These are phyloP conservation scores for Pythium angustatum DNA, from an alignment of 352 stramenopile species.

Conservation along the genomic window DNA sequence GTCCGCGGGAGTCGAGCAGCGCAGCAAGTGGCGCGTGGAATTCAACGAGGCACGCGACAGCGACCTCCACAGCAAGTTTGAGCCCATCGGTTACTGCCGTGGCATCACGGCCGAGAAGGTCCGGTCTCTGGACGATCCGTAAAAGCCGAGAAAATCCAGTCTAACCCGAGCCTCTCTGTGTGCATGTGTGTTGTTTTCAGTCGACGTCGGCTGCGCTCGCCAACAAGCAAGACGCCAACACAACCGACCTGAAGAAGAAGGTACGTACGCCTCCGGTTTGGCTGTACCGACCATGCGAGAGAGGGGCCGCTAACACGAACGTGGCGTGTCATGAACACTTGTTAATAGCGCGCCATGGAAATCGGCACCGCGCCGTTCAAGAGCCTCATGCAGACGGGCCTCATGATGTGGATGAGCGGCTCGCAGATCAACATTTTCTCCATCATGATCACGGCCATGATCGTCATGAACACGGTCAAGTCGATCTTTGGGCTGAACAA, in stretches of 20 bases:
- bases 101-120: slow-evolving; percentile 67
- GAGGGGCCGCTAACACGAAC: too few species aligned
- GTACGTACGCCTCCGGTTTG: slow-evolving; percentile 26
- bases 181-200: slow-evolving; percentile 29
- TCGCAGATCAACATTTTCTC: slow-evolving; percentile 95
- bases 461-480: slow-evolving; percentile 92
- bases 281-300: neutral
- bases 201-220: slow-evolving; percentile 54
- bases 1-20: slow-evolving; percentile 22
- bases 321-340: too few species aligned
- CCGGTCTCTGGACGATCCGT: neutral
- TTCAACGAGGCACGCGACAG: slow-evolving; percentile 77
- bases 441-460: slow-evolving; percentile 94
- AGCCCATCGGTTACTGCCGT: slow-evolving; percentile 68
- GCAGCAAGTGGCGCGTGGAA: slow-evolving; percentile 75
- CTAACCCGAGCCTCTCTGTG: too few species aligned
- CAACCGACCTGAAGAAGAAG: slow-evolving; percentile 87
- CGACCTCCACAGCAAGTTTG: slow-evolving; percentile 57
- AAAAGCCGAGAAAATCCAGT: neutral
- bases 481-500: slow-evolving; percentile 82
- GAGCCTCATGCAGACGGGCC: slow-evolving; percentile 91
- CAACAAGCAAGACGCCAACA: slow-evolving; percentile 63
- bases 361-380: slow-evolving; percentile 90
- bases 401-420: slow-evolving; percentile 97
- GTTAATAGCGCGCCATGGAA: slow-evolving; percentile 84